Percentiles rank a stretch among this genome's conserved stretches.
Evolutionary conservation across 495 filamentous ascomycete species (phyloP).

Genomic region (Neurospora discreta): DNA sequence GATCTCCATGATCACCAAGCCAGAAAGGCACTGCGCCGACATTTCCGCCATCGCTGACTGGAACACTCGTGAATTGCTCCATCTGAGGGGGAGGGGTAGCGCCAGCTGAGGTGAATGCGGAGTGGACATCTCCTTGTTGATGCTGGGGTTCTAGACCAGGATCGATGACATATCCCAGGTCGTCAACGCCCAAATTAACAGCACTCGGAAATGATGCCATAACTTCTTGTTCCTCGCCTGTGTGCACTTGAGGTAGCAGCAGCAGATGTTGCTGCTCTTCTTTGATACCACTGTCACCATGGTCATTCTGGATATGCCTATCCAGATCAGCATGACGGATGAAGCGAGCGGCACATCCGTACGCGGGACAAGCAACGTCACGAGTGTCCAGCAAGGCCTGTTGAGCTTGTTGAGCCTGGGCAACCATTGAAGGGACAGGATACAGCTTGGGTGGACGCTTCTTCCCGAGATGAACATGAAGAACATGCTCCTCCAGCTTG

Average conservation of each 20-base stretch:
- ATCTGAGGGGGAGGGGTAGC: neutral
- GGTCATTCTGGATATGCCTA: slow-evolving; percentile 44
- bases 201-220: neutral
- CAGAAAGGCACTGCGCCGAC: neutral
- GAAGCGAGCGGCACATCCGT: slow-evolving; percentile 49
- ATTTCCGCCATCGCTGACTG: neutral
- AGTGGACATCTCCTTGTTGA: neutral
- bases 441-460: slow-evolving; percentile 29
- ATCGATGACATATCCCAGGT: neutral
- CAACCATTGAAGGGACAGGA: slow-evolving; percentile 15
- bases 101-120: neutral
- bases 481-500: slow-evolving; percentile 72
- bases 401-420: neutral
- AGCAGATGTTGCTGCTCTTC: slow-evolving; percentile 5
- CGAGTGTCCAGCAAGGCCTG: slow-evolving; percentile 41
- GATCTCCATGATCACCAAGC: neutral
- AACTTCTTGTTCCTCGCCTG: neutral
- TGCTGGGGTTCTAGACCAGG: neutral
- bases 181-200: neutral
- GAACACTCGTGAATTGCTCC: neutral
- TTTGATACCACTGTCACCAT: slow-evolving; percentile 9
- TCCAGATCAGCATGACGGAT: slow-evolving; percentile 55
- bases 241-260: neutral
- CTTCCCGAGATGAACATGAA: slow-evolving; percentile 59
- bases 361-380: slow-evolving; percentile 43